Evolutionary conservation across 2,329 filamentous ascomycete genomes (phyloP), one percentile per base, ranked within the genome.

Genomic region (Curvularia verruculosa): DNA sequence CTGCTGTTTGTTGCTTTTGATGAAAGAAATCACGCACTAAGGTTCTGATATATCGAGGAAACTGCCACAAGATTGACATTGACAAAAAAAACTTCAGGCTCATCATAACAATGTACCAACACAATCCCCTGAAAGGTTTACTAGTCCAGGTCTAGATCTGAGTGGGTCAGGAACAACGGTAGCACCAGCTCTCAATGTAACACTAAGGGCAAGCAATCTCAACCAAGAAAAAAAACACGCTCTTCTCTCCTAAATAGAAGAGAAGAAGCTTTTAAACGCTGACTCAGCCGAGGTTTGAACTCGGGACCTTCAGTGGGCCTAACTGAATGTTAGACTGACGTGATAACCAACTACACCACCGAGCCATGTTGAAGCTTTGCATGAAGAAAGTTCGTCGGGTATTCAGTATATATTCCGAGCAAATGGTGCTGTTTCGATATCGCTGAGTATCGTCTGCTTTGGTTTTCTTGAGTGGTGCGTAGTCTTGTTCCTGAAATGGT

Each of bases 261-360:
- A 39, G 19, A 37, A n/a, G 21, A 49, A 13, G n/a, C 13, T 10
- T 21, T n/a, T 28, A 9, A 12, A 26, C 31, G 46, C 34, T 49
- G 46, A 49, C 46, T 49, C 46, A 49, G 46, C 46, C 46, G 46
- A 49, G 46, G 46, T 49, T 49, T 49, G 46, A 49, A 49, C 46
- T 49, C 46, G 46, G 46, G 46, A 49, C 46, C 46, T 49, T 49
- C 46, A 49, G 46, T 49, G 46, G 21, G 28, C 24, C 46, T 49
- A 49, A 49, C 46, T 47, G 46, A 48, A 23, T 78, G 76, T 78
- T 78, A 78, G 75, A 78, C 76, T 77, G 70, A 78, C 75, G 76
- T 78, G 75, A 78, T 78, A 77, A 78, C 75, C 76, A 77, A 77
- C 77, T 79, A 78, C 76, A 79, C 76, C 73, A 75, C 56, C 68